Evolutionary conservation across 805 yeast species (phyloP).

Genomic region (Candida manassasensis): DNA sequence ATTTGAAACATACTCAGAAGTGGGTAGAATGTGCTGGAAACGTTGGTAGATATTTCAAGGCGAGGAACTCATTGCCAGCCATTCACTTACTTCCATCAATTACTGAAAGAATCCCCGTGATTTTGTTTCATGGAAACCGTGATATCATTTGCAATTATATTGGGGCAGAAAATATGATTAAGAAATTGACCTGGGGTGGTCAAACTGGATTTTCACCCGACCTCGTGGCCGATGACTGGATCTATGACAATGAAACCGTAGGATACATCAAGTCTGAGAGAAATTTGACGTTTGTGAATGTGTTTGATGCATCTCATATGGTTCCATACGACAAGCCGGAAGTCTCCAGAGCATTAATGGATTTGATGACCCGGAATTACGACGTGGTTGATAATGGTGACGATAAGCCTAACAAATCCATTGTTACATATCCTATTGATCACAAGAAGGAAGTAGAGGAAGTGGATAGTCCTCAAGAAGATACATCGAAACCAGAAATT

Average conservation of each 20-base stretch:
- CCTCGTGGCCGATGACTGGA: conserved; percentile 33
- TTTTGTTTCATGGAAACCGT: conserved; percentile 81
- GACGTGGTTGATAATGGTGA: conserved; percentile 16
- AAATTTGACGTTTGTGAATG: conserved; percentile 71
- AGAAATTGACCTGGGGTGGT: conserved; percentile 62
- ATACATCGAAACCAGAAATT: conserved; percentile 1
- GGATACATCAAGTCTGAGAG: conserved; percentile 47
- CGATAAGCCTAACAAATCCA: conserved; percentile 13
- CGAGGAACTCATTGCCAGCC: conserved; percentile 53
- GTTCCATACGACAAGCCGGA: conserved; percentile 80
- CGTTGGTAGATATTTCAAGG: conserved; percentile 52
- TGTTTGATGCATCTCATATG: conserved; percentile 86
- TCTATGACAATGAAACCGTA: conserved; percentile 33
- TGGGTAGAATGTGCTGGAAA: conserved; percentile 79
- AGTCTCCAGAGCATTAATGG: conserved; percentile 65
- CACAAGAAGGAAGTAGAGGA: conserved; percentile 11
- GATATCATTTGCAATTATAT: conserved; percentile 83
- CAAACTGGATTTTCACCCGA: conserved; percentile 45
- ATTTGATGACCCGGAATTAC: conserved; percentile 37
- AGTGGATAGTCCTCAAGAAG: conserved; percentile 3
- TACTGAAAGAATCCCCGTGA: conserved; percentile 52
- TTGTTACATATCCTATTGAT: conserved; percentile 28
- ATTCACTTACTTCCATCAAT: conserved; percentile 63
- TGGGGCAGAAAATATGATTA: conserved; percentile 68
- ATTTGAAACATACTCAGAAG: conserved; percentile 35